Percentiles rank a stretch among this genome's conserved stretches.
Conservation (phyloP, 164 flowering plant genomes). For the Pachysandra terminalis region DNA sequence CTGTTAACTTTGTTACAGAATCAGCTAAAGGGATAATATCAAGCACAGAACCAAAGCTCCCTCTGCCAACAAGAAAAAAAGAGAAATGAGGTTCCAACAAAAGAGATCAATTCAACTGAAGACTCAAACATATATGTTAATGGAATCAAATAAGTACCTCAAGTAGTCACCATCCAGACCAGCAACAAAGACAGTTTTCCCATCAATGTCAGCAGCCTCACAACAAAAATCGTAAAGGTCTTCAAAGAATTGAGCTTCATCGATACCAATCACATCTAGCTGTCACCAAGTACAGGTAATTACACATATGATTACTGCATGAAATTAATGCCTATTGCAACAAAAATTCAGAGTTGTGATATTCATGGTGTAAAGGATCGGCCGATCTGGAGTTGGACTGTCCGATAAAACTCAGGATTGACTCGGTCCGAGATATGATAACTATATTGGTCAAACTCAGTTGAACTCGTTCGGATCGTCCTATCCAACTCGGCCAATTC, state of each 20-base stretch:
- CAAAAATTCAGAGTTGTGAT: no score
- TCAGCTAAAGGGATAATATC: slow-evolving; percentile 90
- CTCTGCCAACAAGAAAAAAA: slow-evolving; percentile 36
- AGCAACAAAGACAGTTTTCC: slow-evolving; percentile 77
- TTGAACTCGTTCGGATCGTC: no score
- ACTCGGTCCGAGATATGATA: no score
- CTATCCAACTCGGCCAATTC: no score
- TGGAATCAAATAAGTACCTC: slow-evolving; percentile 38
- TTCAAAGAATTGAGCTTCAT: slow-evolving; percentile 92
- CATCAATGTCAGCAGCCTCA: slow-evolving; percentile 81
- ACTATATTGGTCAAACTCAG: no score
- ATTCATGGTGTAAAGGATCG: no score
- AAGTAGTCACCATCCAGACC: slow-evolving; percentile 96
- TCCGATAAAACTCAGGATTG: no score
- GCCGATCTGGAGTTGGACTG: no score
- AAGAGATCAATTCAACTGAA: not conserved
- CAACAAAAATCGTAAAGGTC: slow-evolving; percentile 92
- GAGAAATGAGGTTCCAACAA: not conserved
- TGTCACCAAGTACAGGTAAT: slow-evolving; percentile 22
- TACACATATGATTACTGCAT: no score
- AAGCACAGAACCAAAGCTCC: slow-evolving; percentile 86
- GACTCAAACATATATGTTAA: not conserved
- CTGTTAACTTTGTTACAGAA: slow-evolving; percentile 77
- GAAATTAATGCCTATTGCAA: no score
- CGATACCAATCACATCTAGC: slow-evolving; percentile 96